A percentile compares a stretch with the other conserved stretches of the same genome.
phyloP scores from a whole-genome alignment of 1,139 yeast genomes.

The Candida pseudoviswanathii region DNA sequence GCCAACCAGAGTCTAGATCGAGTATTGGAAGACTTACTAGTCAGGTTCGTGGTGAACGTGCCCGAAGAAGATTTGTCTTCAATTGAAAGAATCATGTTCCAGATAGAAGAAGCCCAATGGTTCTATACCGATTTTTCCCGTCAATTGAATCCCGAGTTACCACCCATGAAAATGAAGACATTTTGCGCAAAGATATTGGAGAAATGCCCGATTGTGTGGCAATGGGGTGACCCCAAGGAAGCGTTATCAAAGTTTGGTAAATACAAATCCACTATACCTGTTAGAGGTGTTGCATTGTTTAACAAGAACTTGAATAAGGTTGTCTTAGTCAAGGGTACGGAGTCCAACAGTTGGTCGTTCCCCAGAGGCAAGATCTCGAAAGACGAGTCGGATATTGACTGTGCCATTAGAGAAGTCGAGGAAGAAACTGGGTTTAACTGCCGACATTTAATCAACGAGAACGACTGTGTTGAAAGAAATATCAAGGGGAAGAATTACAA shows the following conservation, averaged over 20 bases:
- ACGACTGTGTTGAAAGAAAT: conserved; percentile 80
- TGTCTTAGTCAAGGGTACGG: conserved; percentile 82
- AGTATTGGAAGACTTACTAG: conserved; percentile 84
- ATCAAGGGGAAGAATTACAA: conserved; percentile 84
- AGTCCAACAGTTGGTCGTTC: conserved; percentile 87
- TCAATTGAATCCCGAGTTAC: conserved; percentile 72
- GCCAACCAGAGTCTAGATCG: conserved; percentile 65
- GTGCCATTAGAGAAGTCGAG: conserved; percentile 91
- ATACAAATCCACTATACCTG: conserved; percentile 91
- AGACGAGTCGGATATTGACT: conserved; percentile 85
- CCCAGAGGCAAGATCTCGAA: conserved; percentile 97
- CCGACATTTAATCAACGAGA: conserved; percentile 61
- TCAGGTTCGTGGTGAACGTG: conserved; percentile 86
- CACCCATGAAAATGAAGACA: conserved; percentile 75
- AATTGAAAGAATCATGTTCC: conserved; percentile 86
- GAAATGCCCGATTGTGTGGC: conserved; percentile 84
- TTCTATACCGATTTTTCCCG: conserved; percentile 87
- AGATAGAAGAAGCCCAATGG: conserved; percentile 99
- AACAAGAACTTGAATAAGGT: conserved; percentile 71
- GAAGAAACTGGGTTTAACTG: conserved; percentile 97
- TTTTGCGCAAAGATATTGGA: conserved; percentile 74
- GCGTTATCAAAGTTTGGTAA: conserved; percentile 76
- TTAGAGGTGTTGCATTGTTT: conserved; percentile 91
- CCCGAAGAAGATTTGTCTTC: conserved; percentile 89
- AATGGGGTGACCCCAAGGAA: conserved; percentile 78